Conservation (phyloP, 2,329 filamentous ascomycete genomes). For the Reticulascus tulasneorum region DNA sequence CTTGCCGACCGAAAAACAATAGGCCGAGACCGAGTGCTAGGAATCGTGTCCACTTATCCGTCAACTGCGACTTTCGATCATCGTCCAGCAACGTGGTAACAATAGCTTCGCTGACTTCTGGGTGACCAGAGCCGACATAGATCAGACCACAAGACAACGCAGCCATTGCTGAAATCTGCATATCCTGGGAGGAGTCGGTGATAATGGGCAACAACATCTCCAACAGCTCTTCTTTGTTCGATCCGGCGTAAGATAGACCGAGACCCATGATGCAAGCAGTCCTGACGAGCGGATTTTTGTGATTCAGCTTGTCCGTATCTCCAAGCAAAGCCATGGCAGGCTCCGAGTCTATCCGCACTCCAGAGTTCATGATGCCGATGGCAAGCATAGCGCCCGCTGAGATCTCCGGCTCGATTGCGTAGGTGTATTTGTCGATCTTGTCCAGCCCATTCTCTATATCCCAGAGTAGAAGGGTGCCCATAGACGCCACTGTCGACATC, state of each 20-base stretch:
- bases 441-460: conserved; percentile 89
- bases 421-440: conserved; percentile 92
- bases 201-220: conserved; percentile 85
- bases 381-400: conserved; percentile 89
- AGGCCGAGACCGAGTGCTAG: conserved; percentile 90
- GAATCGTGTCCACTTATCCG: conserved; percentile 98
- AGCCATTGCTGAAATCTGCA: conserved; percentile 96
- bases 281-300: conserved; percentile 72
- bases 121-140: conserved; percentile 87
- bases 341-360: conserved; percentile 83
- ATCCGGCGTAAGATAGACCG: conserved; percentile 89
- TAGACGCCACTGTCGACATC: conserved; percentile 90
- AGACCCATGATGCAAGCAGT: conserved; percentile 93
- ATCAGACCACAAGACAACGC: conserved; percentile 85
- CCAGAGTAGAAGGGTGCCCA: conserved; percentile 89
- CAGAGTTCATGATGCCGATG: conserved; percentile 93
- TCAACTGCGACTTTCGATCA: conserved; percentile 82
- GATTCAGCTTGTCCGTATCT: conserved; percentile 73
- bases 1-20: conserved; percentile 92
- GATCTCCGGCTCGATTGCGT: conserved; percentile 76
- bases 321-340: conserved; percentile 83
- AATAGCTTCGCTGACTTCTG: conserved; percentile 88
- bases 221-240: conserved; percentile 84
- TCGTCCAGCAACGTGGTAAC: conserved; percentile 92
- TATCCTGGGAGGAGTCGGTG: conserved; percentile 75